A percentile compares a stretch with the other conserved stretches of the same genome.
These are phyloP conservation scores for Polygonum aviculare DNA, from an alignment of 148 eudicot genomes.

Conservation along the genomic window DNA sequence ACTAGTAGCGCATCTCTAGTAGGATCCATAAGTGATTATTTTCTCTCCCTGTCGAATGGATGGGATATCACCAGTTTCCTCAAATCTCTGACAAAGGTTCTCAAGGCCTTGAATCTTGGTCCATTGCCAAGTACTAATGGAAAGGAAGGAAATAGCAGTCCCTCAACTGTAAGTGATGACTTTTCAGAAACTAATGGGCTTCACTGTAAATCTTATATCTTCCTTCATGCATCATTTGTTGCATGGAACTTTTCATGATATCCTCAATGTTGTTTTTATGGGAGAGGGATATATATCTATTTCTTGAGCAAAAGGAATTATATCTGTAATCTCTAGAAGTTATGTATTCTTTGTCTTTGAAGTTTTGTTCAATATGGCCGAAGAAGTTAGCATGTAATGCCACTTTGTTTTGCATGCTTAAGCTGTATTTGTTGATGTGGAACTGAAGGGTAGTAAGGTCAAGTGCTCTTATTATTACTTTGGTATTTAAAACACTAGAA, in stretches of 20 bases:
- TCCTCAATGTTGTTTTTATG: background rate
- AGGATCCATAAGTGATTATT: conserved; percentile 90
- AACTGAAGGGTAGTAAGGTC: background rate
- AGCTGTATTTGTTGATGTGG: background rate
- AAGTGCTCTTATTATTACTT: background rate
- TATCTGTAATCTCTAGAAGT: background rate
- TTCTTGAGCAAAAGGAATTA: background rate
- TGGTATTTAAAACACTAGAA: background rate
- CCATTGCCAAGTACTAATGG: conserved; percentile 41
- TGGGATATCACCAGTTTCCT: conserved; percentile 91
- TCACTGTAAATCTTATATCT: background rate
- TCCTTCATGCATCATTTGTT: conserved; percentile 5
- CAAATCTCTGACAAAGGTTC: conserved; percentile 79
- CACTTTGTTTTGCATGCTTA: background rate
- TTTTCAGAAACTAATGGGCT: background rate
- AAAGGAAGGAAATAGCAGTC: conserved; percentile 69
- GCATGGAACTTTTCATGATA: background rate
- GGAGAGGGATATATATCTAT: background rate
- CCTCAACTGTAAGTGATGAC: conserved; percentile 60
- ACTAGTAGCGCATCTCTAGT: conserved; percentile 59
- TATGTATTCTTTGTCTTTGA: background rate
- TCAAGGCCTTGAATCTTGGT: conserved; percentile 63
- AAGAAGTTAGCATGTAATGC: background rate
- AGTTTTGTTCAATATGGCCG: too few relatives aligned
- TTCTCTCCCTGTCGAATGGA: conserved; percentile 70